Base-by-base conservation (phyloP, 768 basidiomycete species). In the Agrocybe praecox region DNA sequence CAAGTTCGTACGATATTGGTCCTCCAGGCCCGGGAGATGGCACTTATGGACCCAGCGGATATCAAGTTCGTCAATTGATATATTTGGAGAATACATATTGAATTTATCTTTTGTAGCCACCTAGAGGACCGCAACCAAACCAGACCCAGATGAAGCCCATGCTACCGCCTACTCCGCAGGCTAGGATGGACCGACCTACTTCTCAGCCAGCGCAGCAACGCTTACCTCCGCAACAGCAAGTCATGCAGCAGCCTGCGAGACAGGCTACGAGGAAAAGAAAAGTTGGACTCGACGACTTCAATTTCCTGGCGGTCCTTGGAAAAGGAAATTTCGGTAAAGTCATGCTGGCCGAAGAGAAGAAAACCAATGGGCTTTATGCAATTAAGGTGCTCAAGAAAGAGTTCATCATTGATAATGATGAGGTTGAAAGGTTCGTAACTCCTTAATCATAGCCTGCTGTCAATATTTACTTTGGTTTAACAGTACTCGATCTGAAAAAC, bases 341-440 rank as follows among this genome's bases (percentile, higher is more conserved):
- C 74, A 99, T 99, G 97, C 77, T 99, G 57, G 97, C 97, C 10
- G 97, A 99, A 74, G 97, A 99, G 81, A 99, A 99, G 85, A 87
- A 82, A 71, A 83, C 87, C 49, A 92, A 86, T 64, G 86, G 83
- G 49, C 74, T 98, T 54, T 98, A 91, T 69, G 97, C 97, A n/a
- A 98, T 99, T 80, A 99, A 99, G 75, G 97, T 99, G n/a, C 70
- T 99, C 70, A 99, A 99, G 83, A 99, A 99, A 71, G 97, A 98
- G 75, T 98, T 99, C 69, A 98, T 99, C 71, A 98, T 99, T 65
- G 97, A 99, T 71, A 98, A 99, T 59, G 97, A 99, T 72, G 97
- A 98, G 79, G 95, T 99, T 2, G 97, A 98, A 75, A 97, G 95
- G 96, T 96, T 63, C 54, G 81, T 57, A 17, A 21, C 14, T 46